phyloP scores from a whole-genome alignment of 108 stramenopile genomes.

The Skeletonema menzelii region DNA sequence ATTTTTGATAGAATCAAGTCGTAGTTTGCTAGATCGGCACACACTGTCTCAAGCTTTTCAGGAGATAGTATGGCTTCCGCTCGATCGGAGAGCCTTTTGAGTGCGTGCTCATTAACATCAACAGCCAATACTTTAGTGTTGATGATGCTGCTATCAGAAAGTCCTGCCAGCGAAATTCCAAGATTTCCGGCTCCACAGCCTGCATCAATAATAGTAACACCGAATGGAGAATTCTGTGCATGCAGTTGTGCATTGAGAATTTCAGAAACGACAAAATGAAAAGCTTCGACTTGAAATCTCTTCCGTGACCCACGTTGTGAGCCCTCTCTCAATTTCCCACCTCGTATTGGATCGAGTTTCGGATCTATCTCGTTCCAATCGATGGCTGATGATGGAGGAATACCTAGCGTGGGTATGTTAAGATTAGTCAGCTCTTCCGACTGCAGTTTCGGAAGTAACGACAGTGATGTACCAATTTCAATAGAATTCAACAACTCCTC shows the following conservation, averaged over 20 bases:
- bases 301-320: constrained; percentile 33
- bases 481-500: constrained; percentile 26
- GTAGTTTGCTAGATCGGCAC: constrained; percentile 38
- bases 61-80: background rate
- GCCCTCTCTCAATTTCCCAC: constrained; percentile 19
- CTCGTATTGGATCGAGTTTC: constrained; percentile 34
- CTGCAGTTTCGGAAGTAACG: background rate
- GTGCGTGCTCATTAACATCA: constrained; percentile 34
- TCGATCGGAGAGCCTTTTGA: constrained; percentile 14
- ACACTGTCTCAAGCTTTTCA: constrained; percentile 6
- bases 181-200: constrained; percentile 44
- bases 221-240: background rate
- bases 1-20: constrained; percentile 22
- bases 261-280: constrained; percentile 20
- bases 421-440: background rate
- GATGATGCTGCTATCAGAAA: constrained; percentile 4
- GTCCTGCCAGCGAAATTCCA: constrained; percentile 29
- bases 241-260: constrained; percentile 13
- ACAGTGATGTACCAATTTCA: background rate
- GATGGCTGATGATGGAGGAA: constrained; percentile 17
- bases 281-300: constrained; percentile 39
- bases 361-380: constrained; percentile 25
- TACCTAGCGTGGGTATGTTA: constrained; percentile 12
- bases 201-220: constrained; percentile 36
- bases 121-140: constrained; percentile 30